Conservation (phyloP, 345 rosid genomes). For the Gossypium ekmanianum region DNA sequence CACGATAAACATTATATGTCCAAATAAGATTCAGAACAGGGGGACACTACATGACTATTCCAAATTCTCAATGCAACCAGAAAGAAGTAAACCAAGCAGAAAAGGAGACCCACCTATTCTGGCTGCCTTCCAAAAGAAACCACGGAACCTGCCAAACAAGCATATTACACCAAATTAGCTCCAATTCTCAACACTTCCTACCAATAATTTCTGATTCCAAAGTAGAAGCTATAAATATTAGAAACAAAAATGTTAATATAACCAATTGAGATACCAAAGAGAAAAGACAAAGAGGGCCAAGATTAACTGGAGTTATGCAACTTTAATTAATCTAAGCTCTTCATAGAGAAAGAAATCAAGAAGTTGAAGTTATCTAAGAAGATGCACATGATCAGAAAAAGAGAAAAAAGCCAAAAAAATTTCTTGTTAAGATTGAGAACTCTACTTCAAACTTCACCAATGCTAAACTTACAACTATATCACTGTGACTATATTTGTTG, state of each 20-base stretch:
- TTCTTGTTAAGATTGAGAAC: background rate
- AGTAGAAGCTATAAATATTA: background rate
- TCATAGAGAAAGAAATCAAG: background rate
- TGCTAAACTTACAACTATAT: background rate
- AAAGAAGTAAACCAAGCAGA: background rate
- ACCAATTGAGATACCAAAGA: background rate
- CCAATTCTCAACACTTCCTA: background rate
- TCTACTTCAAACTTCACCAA: background rate
- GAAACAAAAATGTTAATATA: background rate
- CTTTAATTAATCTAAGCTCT: background rate
- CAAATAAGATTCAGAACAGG: background rate
- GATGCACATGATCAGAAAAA: background rate
- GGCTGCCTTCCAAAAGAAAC: conserved; percentile 97
- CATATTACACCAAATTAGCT: conserved; percentile 11
- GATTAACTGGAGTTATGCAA: background rate
- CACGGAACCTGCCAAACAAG: conserved; percentile 66
- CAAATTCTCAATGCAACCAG: background rate
- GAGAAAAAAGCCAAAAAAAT: background rate
- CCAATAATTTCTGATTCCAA: background rate
- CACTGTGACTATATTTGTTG: background rate
- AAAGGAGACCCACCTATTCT: conserved; percentile 62
- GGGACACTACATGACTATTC: background rate
- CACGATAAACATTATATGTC: background rate
- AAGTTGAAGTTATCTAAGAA: background rate
- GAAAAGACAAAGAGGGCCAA: background rate